These are phyloP conservation scores for Trametes meyenii DNA, from an alignment of 768 basidiomycete species.

Conservation along the genomic window DNA sequence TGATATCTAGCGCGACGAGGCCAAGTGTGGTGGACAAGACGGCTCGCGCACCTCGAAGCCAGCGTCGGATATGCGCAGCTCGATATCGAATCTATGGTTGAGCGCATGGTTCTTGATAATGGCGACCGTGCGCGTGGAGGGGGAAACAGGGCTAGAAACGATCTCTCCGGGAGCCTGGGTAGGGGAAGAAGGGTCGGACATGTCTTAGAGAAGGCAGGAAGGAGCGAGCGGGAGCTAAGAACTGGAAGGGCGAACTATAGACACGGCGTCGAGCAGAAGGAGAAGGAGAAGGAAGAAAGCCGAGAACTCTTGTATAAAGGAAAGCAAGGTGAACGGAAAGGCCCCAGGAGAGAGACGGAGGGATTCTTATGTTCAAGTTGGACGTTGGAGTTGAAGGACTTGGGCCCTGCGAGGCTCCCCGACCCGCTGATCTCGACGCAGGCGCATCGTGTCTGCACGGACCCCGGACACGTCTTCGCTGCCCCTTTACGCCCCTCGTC, in stretches of 20 bases:
- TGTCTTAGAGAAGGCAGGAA: conserved; percentile 15
- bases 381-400: conserved; percentile 10
- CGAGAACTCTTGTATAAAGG: conserved; percentile 1
- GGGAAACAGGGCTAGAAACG: conserved; percentile 12
- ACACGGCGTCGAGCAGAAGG: conserved; percentile 1
- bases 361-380: conserved; percentile 23
- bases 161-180: conserved; percentile 19
- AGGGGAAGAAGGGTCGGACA: conserved; percentile 22
- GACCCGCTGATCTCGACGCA: conserved; percentile 1
- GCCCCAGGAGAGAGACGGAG: conserved; percentile 15
- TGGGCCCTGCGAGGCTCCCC: neutral
- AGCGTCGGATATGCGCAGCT: conserved; percentile 75
- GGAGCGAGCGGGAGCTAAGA: neutral
- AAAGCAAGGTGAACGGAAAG: conserved; percentile 22
- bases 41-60: conserved; percentile 73
- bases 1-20: neutral
- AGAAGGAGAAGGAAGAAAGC: neutral
- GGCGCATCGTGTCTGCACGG: conserved; percentile 3
- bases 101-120: conserved; percentile 85
- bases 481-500: neutral
- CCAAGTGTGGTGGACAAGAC: neutral
- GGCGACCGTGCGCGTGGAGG: conserved; percentile 67
- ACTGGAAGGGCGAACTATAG: neutral
- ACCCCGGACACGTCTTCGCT: conserved; percentile 12
- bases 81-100: conserved; percentile 75